Evolutionary conservation across 2,329 filamentous ascomycete genomes (phyloP).

Genomic region (Calonectria hongkongensis): DNA sequence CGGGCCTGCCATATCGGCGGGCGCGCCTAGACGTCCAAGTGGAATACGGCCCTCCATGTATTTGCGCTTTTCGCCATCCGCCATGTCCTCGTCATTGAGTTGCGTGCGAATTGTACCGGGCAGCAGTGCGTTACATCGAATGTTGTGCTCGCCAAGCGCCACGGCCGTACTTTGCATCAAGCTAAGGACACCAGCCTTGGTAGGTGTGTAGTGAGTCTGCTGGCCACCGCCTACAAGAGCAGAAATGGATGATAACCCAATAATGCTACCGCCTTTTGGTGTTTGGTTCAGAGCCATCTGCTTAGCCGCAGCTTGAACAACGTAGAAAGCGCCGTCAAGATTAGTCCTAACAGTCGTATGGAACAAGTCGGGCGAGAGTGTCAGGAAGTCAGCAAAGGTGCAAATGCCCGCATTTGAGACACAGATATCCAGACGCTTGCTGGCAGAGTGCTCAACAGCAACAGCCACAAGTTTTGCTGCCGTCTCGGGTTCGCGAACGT

Average conservation of each 20-base stretch:
- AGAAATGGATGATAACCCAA: slow-evolving; percentile 83
- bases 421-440: slow-evolving; percentile 82
- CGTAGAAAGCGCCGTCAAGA: slow-evolving; percentile 91
- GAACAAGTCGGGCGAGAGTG: slow-evolving; percentile 82
- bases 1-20: slow-evolving; percentile 86
- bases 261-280: slow-evolving; percentile 85
- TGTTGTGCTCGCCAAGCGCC: slow-evolving; percentile 83
- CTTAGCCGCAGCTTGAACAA: slow-evolving; percentile 87
- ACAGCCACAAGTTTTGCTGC: slow-evolving; percentile 79
- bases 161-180: slow-evolving; percentile 90
- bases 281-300: slow-evolving; percentile 82
- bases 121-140: slow-evolving; percentile 88
- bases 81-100: slow-evolving; percentile 88
- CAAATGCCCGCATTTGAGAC: slow-evolving; percentile 93
- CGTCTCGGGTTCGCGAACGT: slow-evolving; percentile 85
- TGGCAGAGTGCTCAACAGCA: slow-evolving; percentile 76
- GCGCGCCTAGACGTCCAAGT: slow-evolving; percentile 82
- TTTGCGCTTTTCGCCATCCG: slow-evolving; percentile 80
- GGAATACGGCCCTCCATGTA: slow-evolving; percentile 91
- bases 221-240: slow-evolving; percentile 85
- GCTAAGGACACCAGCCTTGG: slow-evolving; percentile 87
- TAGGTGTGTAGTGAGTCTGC: slow-evolving; percentile 92
- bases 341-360: slow-evolving; percentile 85
- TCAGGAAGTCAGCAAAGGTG: slow-evolving; percentile 90
- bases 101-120: slow-evolving; percentile 90